Evolutionary conservation across 2,329 filamentous ascomycete genomes (phyloP), one percentile per base, ranked within the genome.

Genomic region (Calonectria pauciramosa): DNA sequence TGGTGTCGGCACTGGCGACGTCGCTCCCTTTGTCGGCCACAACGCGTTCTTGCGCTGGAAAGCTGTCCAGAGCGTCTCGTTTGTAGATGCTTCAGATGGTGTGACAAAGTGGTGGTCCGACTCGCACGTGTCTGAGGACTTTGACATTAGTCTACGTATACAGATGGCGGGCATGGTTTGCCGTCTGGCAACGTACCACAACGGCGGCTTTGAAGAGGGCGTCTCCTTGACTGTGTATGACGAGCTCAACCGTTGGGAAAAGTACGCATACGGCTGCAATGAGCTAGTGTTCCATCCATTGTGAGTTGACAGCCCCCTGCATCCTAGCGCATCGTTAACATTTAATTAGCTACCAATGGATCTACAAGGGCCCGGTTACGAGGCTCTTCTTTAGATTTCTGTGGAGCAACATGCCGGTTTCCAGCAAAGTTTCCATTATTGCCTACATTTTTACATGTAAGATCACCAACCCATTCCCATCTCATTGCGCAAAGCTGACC

Each of bases 1-100:
- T 80, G 91, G 92, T 26, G 93, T 95, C 34, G 90, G 91, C 9
- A 93, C 91, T 66, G 94, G 94, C 6, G 94, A 96, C 68, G 90
- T 93, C 9, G 92, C 93, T 0, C 93, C 93, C 0, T 95, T 95
- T 78, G 94, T 95, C 75, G 94, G 94, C 0, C 94, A 95, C 86
- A 95, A 95, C 80, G 94, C 94, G 1, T 91, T 95, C 74, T 86
- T 95, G 18, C 90, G 94, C 28, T 95, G 94, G 94, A 81, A 81
- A 36, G 82, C 80, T n/a, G 74, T 82, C 0, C 80, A 82, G 60
- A 77, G 75, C 5, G 79, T 82, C 8, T 49, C 76, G 0, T 82
- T 82, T 28, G 76, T 78, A 0, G 79, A 82, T 28, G 66, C 69
- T 0, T 77, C 78, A 0, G 82, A 92, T 68, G 90, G 89, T 14